Conservation (phyloP, 345 rosid genomes). For the Bruguiera gymnorhiza region DNA sequence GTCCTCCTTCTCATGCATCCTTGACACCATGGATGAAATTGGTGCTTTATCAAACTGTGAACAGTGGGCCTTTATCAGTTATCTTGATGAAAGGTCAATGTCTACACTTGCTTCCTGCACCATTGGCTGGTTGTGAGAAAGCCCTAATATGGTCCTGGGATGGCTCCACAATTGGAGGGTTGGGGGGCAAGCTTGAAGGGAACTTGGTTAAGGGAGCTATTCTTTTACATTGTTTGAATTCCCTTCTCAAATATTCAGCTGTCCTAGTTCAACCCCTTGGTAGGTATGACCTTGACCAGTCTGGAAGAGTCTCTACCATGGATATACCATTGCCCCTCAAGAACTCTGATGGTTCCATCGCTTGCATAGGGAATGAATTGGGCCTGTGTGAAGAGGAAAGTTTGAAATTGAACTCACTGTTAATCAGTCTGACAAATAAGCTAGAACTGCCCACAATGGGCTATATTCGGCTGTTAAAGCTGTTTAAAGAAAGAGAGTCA, state of each 20-base stretch:
- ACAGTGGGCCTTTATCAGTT: conserved; percentile 82
- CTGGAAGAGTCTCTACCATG: conserved; percentile 70
- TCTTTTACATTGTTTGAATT: conserved; percentile 84
- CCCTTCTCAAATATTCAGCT: conserved; percentile 83
- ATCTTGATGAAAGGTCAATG: conserved; percentile 97
- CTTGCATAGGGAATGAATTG: conserved; percentile 58
- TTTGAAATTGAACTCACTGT: conserved; percentile 52
- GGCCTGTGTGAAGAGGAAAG: conserved; percentile 67
- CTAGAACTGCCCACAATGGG: conserved; percentile 78
- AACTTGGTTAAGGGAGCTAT: conserved; percentile 84
- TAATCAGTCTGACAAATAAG: conserved; percentile 56
- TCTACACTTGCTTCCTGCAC: conserved; percentile 93
- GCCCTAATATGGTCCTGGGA: conserved; percentile 99
- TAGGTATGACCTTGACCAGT: conserved; percentile 75
- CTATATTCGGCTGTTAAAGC: conserved; percentile 76
- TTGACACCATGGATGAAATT: conserved; percentile 98
- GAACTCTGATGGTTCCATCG: conserved; percentile 75
- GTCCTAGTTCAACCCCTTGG: conserved; percentile 86
- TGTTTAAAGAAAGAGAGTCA: conserved; percentile 64
- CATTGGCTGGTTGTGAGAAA: conserved; percentile 95
- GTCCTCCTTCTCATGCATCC: conserved; percentile 86
- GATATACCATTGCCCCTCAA: conserved; percentile 86
- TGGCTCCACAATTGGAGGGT: conserved; percentile 83
- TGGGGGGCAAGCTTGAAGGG: conserved; percentile 93
- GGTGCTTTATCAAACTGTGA: conserved; percentile 71